These are phyloP conservation scores for Turritis glabra DNA, from an alignment of 345 rosid genomes.

Conservation along the genomic window DNA sequence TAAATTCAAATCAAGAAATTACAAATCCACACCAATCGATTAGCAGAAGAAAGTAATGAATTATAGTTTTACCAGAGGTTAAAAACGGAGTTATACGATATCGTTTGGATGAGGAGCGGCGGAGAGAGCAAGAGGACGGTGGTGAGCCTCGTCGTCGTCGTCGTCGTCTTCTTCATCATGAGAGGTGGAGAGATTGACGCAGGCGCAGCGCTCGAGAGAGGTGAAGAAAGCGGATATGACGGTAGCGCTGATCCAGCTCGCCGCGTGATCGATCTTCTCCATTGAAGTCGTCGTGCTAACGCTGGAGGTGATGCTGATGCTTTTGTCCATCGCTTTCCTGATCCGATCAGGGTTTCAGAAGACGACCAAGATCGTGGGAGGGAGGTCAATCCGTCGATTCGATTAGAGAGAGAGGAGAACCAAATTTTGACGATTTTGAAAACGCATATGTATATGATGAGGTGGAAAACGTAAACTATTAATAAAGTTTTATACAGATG, in stretches of 20 bases:
- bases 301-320: conserved; percentile 13
- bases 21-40: conserved; percentile 9
- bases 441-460: not conserved
- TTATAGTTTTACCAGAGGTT: conserved; percentile 3
- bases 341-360: conserved; percentile 17
- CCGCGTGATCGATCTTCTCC: conserved; percentile 52
- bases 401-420: not conserved
- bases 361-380: not conserved
- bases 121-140: conserved; percentile 53
- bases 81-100: conserved; percentile 15
- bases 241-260: conserved; percentile 62
- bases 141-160: conserved; percentile 41
- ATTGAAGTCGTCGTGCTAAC: conserved; percentile 41
- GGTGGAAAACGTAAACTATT: not conserved
- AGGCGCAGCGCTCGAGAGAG: conserved; percentile 77
- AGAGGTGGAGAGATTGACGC: conserved; percentile 68
- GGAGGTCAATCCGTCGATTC: not conserved
- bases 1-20: not conserved
- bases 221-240: conserved; percentile 77
- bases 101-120: conserved; percentile 33
- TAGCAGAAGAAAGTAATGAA: not conserved
- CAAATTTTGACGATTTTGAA: not conserved
- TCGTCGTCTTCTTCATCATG: conserved; percentile 60
- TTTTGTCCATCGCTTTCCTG: not conserved
- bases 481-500: accelerated